phyloP scores from a whole-genome alignment of 441 rosid species.

The Adansonia rubrostipa region DNA sequence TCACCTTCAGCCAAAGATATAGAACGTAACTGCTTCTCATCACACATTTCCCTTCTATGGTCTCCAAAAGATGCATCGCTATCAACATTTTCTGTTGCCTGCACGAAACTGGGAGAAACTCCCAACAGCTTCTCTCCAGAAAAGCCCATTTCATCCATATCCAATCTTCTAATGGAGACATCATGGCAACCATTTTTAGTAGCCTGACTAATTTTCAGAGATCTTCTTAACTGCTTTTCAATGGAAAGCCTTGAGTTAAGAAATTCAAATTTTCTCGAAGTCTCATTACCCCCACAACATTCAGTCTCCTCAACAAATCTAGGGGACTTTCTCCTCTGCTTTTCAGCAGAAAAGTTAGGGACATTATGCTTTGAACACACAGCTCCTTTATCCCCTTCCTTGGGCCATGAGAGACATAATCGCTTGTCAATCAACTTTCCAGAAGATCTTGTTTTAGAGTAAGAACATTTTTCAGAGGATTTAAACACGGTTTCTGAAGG shows the following conservation, averaged over 20 bases:
- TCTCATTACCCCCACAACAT: constrained; percentile 27
- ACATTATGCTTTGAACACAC: constrained; percentile 6
- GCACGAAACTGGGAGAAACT: constrained; percentile 33
- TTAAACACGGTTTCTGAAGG: constrained; percentile 25
- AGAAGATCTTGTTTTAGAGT: constrained; percentile 28
- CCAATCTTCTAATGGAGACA: constrained; percentile 13
- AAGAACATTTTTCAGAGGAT: constrained; percentile 16
- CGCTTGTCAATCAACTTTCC: constrained; percentile 23
- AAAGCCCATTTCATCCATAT: constrained; percentile 21
- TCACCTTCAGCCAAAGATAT: constrained; percentile 13
- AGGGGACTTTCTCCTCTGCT: constrained; percentile 35
- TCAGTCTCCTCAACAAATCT: constrained; percentile 32
- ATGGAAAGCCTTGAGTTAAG: constrained; percentile 14
- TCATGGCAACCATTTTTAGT: constrained; percentile 29
- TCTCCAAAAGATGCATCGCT: constrained; percentile 22
- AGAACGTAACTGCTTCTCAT: constrained; percentile 31
- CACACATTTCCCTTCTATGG: constrained; percentile 18
- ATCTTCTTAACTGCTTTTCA: constrained; percentile 32
- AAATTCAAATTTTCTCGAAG: constrained; percentile 18
- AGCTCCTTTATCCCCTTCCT: constrained; percentile 25
- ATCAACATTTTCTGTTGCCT: constrained; percentile 28
- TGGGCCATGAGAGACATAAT: constrained; percentile 25
- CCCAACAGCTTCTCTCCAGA: constrained; percentile 21
- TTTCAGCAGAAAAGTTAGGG: neutral
- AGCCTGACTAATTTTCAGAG: constrained; percentile 34